Conservation (phyloP, 495 filamentous ascomycete species). For the Zalerion maritima region DNA sequence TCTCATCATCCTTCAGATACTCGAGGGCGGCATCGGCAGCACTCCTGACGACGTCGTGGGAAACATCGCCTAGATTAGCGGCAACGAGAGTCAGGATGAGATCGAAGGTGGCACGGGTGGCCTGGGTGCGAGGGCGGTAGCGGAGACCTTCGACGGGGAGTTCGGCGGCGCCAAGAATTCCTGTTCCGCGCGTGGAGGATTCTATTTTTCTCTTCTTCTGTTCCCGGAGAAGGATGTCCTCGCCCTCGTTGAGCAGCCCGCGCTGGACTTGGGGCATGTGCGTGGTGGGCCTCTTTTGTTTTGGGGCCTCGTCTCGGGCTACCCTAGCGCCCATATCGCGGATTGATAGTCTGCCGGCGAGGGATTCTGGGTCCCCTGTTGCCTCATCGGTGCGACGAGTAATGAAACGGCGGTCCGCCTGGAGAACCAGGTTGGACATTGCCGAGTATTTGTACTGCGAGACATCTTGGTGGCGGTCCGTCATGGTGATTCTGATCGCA, state of each 20-base stretch:
- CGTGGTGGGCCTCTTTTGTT: constrained; percentile 55
- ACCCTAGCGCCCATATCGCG: constrained; percentile 85
- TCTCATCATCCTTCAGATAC: constrained; percentile 80
- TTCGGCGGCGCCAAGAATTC: constrained; percentile 74
- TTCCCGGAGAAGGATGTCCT: constrained; percentile 73
- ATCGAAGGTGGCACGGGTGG: constrained; percentile 90
- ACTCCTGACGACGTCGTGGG: constrained; percentile 79
- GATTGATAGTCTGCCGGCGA: constrained; percentile 85
- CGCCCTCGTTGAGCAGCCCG: constrained; percentile 67
- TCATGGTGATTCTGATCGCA: constrained; percentile 64
- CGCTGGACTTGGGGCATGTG: constrained; percentile 56
- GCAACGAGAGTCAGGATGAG: constrained; percentile 86
- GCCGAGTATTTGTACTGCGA: constrained; percentile 99
- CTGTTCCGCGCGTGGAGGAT: constrained; percentile 57
- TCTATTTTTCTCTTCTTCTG: constrained; percentile 79
- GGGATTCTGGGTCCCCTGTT: constrained; percentile 92
- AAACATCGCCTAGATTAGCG: constrained; percentile 79
- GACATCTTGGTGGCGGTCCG: constrained; percentile 74
- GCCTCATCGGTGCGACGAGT: constrained; percentile 84
- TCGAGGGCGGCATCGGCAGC: constrained; percentile 92
- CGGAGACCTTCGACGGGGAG: constrained; percentile 65
- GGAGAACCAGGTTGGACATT: constrained; percentile 99
- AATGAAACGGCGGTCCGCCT: constrained; percentile 93
- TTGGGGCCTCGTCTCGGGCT: constrained; percentile 63
- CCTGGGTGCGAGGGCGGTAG: constrained; percentile 82